Percentiles rank a stretch among this genome's conserved stretches.
phyloP scores from a whole-genome alignment of 1,284 basidiomycete species.

The Grifola frondosa region DNA sequence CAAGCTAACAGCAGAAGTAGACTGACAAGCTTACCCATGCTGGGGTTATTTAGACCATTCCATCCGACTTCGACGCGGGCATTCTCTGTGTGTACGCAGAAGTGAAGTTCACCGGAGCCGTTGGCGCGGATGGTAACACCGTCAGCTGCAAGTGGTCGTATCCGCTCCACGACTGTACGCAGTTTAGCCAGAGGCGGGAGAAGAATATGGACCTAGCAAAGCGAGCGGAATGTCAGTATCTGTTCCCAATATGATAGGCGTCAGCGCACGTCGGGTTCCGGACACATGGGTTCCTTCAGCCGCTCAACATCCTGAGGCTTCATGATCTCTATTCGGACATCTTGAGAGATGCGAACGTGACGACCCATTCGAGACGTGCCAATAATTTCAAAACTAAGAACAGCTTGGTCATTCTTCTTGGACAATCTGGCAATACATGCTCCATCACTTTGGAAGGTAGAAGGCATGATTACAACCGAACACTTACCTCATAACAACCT shows the following conservation, averaged over 20 bases:
- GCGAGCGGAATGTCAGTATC: background rate
- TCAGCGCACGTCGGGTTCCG: conserved; percentile 78
- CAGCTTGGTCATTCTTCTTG: conserved; percentile 76
- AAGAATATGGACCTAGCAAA: conserved; percentile 73
- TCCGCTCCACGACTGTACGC: conserved; percentile 74
- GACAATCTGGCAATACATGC: conserved; percentile 45
- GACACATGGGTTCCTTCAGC: conserved; percentile 82
- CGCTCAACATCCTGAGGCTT: conserved; percentile 69
- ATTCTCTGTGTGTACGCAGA: conserved; percentile 69
- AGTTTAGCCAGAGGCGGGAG: conserved; percentile 78
- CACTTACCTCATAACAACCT: conserved; percentile 67
- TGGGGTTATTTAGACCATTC: conserved; percentile 72
- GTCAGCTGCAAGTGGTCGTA: conserved; percentile 69
- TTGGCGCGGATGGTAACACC: conserved; percentile 74
- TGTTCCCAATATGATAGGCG: background rate
- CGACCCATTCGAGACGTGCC: conserved; percentile 55
- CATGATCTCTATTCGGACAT: conserved; percentile 77
- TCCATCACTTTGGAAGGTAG: background rate
- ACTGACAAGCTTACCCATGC: conserved; percentile 54
- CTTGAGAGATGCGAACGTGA: conserved; percentile 62
- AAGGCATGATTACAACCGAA: background rate
- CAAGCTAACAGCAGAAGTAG: too few species aligned
- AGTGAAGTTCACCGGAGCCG: conserved; percentile 58
- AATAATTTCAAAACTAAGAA: conserved; percentile 72
- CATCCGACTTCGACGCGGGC: conserved; percentile 81